These are phyloP conservation scores for Xylaria curta DNA, from an alignment of 495 filamentous ascomycete genomes.

Conservation along the genomic window DNA sequence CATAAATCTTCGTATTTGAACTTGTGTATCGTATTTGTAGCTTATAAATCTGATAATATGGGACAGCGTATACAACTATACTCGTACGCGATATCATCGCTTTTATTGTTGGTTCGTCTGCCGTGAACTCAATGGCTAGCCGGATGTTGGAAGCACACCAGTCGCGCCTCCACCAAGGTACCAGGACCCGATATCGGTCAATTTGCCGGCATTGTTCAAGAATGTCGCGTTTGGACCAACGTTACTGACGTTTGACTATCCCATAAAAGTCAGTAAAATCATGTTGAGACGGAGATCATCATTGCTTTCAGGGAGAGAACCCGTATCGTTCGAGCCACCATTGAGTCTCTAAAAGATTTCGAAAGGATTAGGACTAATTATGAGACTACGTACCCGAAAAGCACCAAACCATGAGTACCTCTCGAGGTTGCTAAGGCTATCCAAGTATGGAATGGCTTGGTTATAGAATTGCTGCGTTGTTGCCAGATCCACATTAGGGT, in stretches of 20 bases:
- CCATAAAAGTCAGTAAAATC: neutral
- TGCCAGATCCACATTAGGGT: neutral
- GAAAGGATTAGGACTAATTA: neutral
- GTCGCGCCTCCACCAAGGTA: neutral
- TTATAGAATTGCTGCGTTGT: constrained; percentile 1
- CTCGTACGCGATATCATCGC: too few relatives aligned
- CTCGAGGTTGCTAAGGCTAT: neutral
- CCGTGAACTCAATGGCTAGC: neutral
- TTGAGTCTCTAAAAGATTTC: neutral
- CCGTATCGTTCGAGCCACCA: neutral
- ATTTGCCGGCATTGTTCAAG: neutral
- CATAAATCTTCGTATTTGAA: too few relatives aligned
- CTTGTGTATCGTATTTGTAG: too few relatives aligned
- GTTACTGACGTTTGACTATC: neutral
- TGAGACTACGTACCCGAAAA: constrained; percentile 1
- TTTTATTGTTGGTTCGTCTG: too few relatives aligned
- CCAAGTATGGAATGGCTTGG: neutral
- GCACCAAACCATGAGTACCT: neutral
- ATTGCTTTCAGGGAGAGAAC: neutral
- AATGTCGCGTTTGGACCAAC: neutral
- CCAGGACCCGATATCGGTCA: neutral
- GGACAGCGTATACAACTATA: too few relatives aligned
- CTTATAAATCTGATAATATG: too few relatives aligned
- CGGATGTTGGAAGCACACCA: neutral
- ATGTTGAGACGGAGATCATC: neutral